Percentiles rank a stretch among this genome's conserved stretches.
Evolutionary conservation across 2,329 filamentous ascomycete species (phyloP).

Genomic region (Lecanoromycetidae sp.): DNA sequence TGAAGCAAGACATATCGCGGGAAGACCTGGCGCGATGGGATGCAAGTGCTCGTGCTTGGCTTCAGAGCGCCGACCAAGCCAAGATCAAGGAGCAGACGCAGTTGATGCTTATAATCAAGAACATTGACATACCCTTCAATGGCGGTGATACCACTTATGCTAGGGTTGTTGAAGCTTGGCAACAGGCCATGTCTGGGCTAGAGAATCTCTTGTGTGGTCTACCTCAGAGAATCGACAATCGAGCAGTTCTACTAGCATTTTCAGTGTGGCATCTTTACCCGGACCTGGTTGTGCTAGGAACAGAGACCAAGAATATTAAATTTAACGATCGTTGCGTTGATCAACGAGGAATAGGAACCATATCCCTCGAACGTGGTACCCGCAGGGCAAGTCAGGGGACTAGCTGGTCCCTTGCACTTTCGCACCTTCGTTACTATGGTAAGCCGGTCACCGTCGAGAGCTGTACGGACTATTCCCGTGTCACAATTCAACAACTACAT

Average conservation of each 20-base stretch:
- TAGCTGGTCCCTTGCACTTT: constrained; percentile 23
- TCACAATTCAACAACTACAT: constrained; percentile 5
- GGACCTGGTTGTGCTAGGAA: constrained; percentile 45
- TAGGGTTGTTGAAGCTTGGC: constrained; percentile 24
- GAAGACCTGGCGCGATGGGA: constrained; percentile 28
- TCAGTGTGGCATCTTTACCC: constrained; percentile 29
- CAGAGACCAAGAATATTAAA: constrained; percentile 24
- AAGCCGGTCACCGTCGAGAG: constrained; percentile 16
- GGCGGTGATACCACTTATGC: constrained; percentile 20
- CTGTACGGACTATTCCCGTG: neutral
- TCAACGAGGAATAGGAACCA: constrained; percentile 9
- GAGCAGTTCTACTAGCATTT: constrained; percentile 24
- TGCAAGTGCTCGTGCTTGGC: constrained; percentile 30
- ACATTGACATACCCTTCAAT: constrained; percentile 22
- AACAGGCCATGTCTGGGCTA: constrained; percentile 20
- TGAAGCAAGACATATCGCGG: constrained; percentile 7
- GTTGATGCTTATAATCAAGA: constrained; percentile 24
- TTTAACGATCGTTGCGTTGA: constrained; percentile 18
- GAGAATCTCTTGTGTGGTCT: constrained; percentile 23
- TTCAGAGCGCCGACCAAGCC: constrained; percentile 24
- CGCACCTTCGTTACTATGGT: constrained; percentile 22
- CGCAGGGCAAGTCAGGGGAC: constrained; percentile 13
- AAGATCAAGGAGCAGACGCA: constrained; percentile 22
- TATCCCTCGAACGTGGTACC: constrained; percentile 14
- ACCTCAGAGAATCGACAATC: constrained; percentile 20